phyloP scores from a whole-genome alignment of 2,329 filamentous ascomycete genomes.

The Hymenoscyphus fraxineus region DNA sequence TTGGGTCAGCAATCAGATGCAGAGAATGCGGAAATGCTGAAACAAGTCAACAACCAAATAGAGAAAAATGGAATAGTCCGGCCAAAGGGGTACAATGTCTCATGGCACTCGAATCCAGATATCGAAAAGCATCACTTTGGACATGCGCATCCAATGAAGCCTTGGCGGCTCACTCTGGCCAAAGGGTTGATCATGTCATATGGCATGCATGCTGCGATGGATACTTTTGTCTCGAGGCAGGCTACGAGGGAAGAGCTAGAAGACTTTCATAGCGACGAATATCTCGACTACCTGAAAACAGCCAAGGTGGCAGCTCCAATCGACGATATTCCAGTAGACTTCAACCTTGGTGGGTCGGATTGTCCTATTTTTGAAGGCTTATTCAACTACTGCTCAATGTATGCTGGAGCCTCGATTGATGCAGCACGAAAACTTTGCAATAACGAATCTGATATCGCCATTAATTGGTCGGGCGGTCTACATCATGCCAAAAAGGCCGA shows the following conservation, averaged over 20 bases:
- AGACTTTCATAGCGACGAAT: constrained; percentile 82
- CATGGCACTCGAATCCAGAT: constrained; percentile 90
- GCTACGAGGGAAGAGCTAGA: constrained; percentile 86
- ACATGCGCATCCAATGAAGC: constrained; percentile 97
- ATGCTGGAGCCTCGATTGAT: constrained; percentile 84
- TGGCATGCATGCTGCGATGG: constrained; percentile 95
- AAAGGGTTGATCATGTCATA: constrained; percentile 94
- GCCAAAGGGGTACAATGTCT: constrained; percentile 85
- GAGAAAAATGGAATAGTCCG: constrained; percentile 66
- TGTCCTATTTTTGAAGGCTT: constrained; percentile 96
- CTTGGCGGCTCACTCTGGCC: constrained; percentile 91
- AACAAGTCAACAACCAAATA: constrained; percentile 29
- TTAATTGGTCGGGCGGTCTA: constrained; percentile 95
- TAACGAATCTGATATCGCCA: constrained; percentile 86
- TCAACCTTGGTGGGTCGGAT: constrained; percentile 86
- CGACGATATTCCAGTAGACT: constrained; percentile 59
- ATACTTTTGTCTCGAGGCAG: constrained; percentile 79
- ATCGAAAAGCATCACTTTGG: constrained; percentile 98
- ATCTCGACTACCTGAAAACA: constrained; percentile 80
- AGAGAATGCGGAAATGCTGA: constrained; percentile 27
- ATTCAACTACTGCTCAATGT: constrained; percentile 92
- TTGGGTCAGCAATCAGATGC: constrained; percentile 30
- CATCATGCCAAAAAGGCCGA: constrained; percentile 95
- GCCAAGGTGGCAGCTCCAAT: constrained; percentile 65
- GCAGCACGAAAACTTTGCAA: constrained; percentile 86